A percentile compares a stretch with the other conserved stretches of the same genome.
phyloP scores from a whole-genome alignment of 495 filamentous ascomycete species.

The Glonium stellatum region DNA sequence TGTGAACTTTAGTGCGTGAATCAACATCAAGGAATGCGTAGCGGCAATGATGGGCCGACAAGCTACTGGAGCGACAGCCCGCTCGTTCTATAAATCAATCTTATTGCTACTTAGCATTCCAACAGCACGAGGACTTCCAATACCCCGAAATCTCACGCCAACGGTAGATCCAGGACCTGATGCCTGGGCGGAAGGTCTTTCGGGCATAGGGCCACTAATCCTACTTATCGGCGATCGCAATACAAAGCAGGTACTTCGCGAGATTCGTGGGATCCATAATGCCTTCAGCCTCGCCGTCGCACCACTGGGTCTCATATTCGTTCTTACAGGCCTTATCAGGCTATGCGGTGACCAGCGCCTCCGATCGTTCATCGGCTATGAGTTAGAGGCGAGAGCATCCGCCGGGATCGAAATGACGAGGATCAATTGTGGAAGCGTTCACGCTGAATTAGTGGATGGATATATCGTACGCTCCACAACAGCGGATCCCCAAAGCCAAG shows the following conservation, averaged over 20 bases:
- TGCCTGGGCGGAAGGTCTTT: constrained; percentile 4
- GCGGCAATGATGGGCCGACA: no score
- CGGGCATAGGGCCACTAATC: constrained; percentile 2
- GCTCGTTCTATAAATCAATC: no score
- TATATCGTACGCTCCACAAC: constrained; percentile 3
- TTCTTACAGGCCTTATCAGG: constrained; percentile 1
- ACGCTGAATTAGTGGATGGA: constrained; percentile 5
- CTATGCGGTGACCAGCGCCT: constrained; percentile 1
- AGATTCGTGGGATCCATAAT: background rate
- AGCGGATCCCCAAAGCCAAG: constrained; percentile 4
- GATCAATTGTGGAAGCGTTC: constrained; percentile 5
- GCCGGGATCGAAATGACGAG: constrained; percentile 6
- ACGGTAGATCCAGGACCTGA: no score
- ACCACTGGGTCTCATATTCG: constrained; percentile 6
- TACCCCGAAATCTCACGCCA: no score
- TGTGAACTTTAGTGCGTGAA: no score
- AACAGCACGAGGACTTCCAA: no score
- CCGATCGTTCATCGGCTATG: constrained; percentile 6
- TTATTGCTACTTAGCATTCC: no score
- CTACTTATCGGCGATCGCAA: constrained; percentile 4
- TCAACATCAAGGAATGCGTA: no score
- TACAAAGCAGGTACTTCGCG: constrained; percentile 3
- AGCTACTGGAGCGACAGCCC: no score
- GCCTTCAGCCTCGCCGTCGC: constrained; percentile 9
- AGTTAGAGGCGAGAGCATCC: constrained; percentile 4